phyloP scores from a whole-genome alignment of 1,139 yeast species.

The Suhomyces panamericanus region DNA sequence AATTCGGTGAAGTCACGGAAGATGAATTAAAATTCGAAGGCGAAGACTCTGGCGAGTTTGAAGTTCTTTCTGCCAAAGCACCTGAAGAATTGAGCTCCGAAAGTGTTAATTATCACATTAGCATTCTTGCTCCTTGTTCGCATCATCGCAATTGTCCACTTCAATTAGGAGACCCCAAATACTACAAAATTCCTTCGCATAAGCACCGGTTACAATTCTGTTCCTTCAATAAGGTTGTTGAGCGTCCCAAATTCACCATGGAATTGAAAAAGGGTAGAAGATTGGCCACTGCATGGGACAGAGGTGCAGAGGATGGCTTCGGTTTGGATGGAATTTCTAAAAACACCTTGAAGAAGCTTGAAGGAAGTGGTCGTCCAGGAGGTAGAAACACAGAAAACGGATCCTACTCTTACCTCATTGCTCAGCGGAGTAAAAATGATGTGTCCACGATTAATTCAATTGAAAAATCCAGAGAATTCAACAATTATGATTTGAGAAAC shows the following conservation, averaged over 20 bases:
- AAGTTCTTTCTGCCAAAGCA: constrained; percentile 31
- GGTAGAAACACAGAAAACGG: constrained; percentile 75
- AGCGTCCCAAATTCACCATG: constrained; percentile 72
- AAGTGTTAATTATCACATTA: constrained; percentile 52
- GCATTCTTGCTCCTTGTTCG: constrained; percentile 83
- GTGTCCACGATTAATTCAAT: constrained; percentile 34
- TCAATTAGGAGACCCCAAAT: constrained; percentile 73
- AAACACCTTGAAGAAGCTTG: constrained; percentile 29
- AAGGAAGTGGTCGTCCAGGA: constrained; percentile 69
- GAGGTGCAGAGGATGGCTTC: constrained; percentile 51
- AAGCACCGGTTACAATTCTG: constrained; percentile 72
- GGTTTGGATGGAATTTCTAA: constrained; percentile 41
- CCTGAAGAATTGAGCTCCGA: constrained; percentile 18
- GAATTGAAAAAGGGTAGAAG: constrained; percentile 83
- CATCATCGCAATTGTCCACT: constrained; percentile 89
- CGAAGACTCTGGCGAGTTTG: constrained; percentile 44
- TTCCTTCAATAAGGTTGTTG: constrained; percentile 68
- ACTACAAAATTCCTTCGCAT: constrained; percentile 58
- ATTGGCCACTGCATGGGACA: constrained; percentile 73
- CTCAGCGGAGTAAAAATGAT: constrained; percentile 55
- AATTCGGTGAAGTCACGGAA: constrained; percentile 43
- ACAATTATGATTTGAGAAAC: constrained; percentile 22
- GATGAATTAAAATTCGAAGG: constrained; percentile 52
- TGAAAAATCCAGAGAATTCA: constrained; percentile 34
- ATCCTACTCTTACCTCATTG: constrained; percentile 72